Evolutionary conservation across 495 filamentous ascomycete species (phyloP).

Genomic region (Neurospora sp.): DNA sequence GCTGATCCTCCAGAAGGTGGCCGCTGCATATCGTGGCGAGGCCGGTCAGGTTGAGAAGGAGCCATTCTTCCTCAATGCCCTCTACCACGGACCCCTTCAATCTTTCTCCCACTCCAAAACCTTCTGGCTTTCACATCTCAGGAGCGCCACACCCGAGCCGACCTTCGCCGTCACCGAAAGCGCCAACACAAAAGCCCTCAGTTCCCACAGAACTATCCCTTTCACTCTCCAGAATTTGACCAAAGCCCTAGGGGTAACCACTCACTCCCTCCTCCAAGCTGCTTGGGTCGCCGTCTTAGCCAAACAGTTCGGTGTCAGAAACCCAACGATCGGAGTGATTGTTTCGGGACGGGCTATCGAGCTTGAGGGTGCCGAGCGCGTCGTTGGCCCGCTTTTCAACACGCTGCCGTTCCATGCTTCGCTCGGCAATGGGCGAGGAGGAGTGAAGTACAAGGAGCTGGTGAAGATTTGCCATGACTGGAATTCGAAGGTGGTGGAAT

Average conservation of each 20-base stretch:
- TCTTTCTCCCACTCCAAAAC: slow-evolving; percentile 39
- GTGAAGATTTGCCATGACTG: slow-evolving; percentile 46
- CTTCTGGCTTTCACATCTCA: slow-evolving; percentile 60
- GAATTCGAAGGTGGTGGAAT: slow-evolving; percentile 48
- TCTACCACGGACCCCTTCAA: slow-evolving; percentile 50
- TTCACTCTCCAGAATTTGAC: slow-evolving; percentile 36
- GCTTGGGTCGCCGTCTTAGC: slow-evolving; percentile 51
- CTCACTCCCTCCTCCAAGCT: slow-evolving; percentile 65
- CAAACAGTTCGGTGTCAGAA: slow-evolving; percentile 16
- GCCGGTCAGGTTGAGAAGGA: background rate
- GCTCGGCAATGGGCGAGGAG: background rate
- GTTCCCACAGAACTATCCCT: slow-evolving; percentile 7
- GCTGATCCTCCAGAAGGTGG: slow-evolving; percentile 51
- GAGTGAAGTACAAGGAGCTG: slow-evolving; percentile 29
- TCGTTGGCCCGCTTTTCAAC: slow-evolving; percentile 85
- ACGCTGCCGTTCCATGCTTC: slow-evolving; percentile 57
- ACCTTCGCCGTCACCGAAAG: slow-evolving; percentile 13
- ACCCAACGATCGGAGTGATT: slow-evolving; percentile 51
- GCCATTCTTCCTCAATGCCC: slow-evolving; percentile 40
- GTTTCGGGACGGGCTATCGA: slow-evolving; percentile 62
- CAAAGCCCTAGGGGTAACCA: slow-evolving; percentile 53
- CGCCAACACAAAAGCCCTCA: slow-evolving; percentile 6
- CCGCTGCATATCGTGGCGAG: slow-evolving; percentile 27
- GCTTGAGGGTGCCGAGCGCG: slow-evolving; percentile 51
- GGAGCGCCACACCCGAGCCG: slow-evolving; percentile 22